Base-by-base conservation (phyloP, 139 green algal genomes). In the Desmodesmus armatus region DNA sequence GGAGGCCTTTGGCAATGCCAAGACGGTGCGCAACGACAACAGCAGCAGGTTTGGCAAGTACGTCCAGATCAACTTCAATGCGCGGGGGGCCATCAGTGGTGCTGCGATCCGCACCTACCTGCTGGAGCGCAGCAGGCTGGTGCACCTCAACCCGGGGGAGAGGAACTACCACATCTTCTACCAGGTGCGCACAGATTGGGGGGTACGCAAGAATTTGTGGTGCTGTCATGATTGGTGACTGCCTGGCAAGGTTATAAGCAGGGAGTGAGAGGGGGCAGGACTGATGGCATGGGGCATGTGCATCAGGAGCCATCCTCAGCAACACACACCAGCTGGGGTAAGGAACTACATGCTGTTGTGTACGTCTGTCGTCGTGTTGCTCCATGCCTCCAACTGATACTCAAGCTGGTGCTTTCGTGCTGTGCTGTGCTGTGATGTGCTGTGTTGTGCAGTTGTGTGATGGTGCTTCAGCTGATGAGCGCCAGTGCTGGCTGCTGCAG, bases 101-200 rank as follows among this genome's bases (percentile, higher is more conserved):
- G 96, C 96, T 6, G 94, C 95, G n/a, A 95, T 99, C 40, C 92
- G 94, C 55, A 99, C 97, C 2, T 99, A 99, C 89, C 91, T 99
- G 65, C 91, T 99, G 81, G 97, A 99, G 92, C 91, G 97, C 39
- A 98, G 94, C 1, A 88, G 97, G 17, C 93, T 99, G 53, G 95
- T 98, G 25, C 88, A 92, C 35, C 88, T 98, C 21, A 96, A 94
- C 79, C 93, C 98, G 84, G 97, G 96, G 0, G 97, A 99, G 93
- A 91, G 97, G 55, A 99, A 98, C 86, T 99, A 98, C 90, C 97
- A 99, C 85, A 94, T 97, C 79, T 99, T 99, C 91, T 99, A 99
- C 87, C 97, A 99, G 80, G 80, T 86, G 51, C 4, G 60, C 29
- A 19, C n/a, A n/a, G n/a, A n/a, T n/a, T n/a, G n/a, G 15, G 51